phyloP scores from a whole-genome alignment of 257 asterid genomes.

The Salvia miltiorrhiza region DNA sequence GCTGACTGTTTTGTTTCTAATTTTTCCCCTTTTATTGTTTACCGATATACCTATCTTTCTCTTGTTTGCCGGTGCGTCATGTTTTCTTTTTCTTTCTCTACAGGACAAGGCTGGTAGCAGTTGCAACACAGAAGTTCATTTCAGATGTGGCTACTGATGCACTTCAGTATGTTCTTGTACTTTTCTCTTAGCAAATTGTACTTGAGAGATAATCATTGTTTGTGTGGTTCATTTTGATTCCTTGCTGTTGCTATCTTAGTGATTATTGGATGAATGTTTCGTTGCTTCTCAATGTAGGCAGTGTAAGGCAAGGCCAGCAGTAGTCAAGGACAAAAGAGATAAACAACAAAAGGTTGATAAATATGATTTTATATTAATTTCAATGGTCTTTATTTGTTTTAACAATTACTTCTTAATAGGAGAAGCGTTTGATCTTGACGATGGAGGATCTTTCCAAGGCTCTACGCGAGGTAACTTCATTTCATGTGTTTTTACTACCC shows the following conservation, averaged over 20 bases:
- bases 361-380: slow-evolving; percentile 14
- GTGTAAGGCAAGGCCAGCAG: slow-evolving; percentile 88
- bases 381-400: slow-evolving; percentile 12
- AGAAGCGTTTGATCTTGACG: slow-evolving; percentile 83
- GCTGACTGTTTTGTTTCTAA: not conserved
- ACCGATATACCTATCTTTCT: not conserved
- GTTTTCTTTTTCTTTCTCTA: not conserved
- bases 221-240: slow-evolving; percentile 2
- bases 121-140: slow-evolving; percentile 96
- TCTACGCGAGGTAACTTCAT: slow-evolving; percentile 61
- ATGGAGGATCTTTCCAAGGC: slow-evolving; percentile 99
- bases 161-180: slow-evolving; percentile 70
- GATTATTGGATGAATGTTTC: slow-evolving; percentile 7
- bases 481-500: not conserved
- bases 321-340: slow-evolving; percentile 86
- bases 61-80: not conserved
- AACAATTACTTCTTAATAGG: slow-evolving; percentile 46
- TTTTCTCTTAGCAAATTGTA: not conserved
- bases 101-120: slow-evolving; percentile 95
- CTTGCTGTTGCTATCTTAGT: not conserved
- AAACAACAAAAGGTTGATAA: slow-evolving; percentile 83
- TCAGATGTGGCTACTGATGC: slow-evolving; percentile 96
- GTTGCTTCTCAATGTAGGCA: slow-evolving; percentile 51
- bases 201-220: not conserved
- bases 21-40: not conserved